phyloP scores from a whole-genome alignment of 192 early-diverging fungal species.

The Globomyces pollinis-pini region DNA sequence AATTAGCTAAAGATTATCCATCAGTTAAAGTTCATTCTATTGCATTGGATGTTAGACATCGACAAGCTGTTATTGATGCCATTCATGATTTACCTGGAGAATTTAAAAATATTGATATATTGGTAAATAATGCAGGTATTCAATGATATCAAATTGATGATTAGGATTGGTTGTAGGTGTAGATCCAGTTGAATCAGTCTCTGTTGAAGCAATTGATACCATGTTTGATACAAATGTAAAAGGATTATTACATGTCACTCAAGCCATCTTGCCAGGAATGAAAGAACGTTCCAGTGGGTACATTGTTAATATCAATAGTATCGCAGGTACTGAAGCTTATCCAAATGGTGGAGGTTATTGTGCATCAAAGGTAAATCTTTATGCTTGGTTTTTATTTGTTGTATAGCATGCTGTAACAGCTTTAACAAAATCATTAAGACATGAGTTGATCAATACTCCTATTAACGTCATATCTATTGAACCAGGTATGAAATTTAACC shows the following conservation, averaged over 20 bases:
- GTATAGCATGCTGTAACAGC: slow-evolving; percentile 74
- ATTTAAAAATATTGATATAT: slow-evolving; percentile 61
- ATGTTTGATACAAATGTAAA: slow-evolving; percentile 89
- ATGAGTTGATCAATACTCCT: slow-evolving; percentile 65
- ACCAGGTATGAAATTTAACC: slow-evolving; percentile 38
- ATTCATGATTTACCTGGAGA: slow-evolving; percentile 40
- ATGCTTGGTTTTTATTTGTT: slow-evolving; percentile 58
- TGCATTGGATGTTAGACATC: slow-evolving; percentile 65
- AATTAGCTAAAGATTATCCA: slow-evolving; percentile 39
- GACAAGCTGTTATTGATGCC: slow-evolving; percentile 28
- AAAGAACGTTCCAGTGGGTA: slow-evolving; percentile 57
- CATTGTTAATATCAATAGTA: slow-evolving; percentile 78
- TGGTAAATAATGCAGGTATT: slow-evolving; percentile 86
- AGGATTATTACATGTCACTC: slow-evolving; percentile 71
- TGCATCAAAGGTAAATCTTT: too few species aligned
- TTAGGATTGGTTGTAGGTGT: slow-evolving; percentile 68
- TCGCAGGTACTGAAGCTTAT: slow-evolving; percentile 66
- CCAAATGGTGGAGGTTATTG: slow-evolving; percentile 72
- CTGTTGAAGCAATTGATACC: slow-evolving; percentile 59
- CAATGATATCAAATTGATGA: slow-evolving; percentile 6
- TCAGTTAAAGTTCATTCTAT: slow-evolving; percentile 48
- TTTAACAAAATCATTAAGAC: slow-evolving; percentile 62
- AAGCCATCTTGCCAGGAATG: slow-evolving; percentile 76
- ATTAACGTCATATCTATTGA: slow-evolving; percentile 68
- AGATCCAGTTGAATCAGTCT: slow-evolving; percentile 54